These are phyloP conservation scores for Jackrogersella multiformis DNA, from an alignment of 495 filamentous ascomycete species.

Conservation along the genomic window DNA sequence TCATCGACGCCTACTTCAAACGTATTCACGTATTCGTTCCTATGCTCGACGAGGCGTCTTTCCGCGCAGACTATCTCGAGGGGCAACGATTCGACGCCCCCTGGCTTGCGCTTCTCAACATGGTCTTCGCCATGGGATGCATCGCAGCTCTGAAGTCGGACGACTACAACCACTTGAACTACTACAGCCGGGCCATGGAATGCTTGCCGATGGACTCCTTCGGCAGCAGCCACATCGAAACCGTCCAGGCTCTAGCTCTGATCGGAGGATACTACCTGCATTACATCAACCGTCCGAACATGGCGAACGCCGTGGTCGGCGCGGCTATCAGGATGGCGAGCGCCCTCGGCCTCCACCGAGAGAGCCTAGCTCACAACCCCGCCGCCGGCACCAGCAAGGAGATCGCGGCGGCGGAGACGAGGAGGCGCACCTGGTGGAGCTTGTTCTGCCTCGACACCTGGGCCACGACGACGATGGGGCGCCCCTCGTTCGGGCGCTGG, in stretches of 20 bases:
- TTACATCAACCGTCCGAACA: constrained; percentile 80
- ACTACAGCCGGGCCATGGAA: constrained; percentile 75
- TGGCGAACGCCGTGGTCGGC: constrained; percentile 73
- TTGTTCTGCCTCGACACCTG: constrained; percentile 83
- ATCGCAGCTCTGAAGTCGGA: constrained; percentile 75
- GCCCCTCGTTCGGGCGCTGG: constrained; percentile 79
- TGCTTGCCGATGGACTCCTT: constrained; percentile 73
- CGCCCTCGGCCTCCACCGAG: constrained; percentile 78
- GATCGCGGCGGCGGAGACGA: constrained; percentile 67
- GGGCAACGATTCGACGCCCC: constrained; percentile 72
- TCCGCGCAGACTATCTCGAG: constrained; percentile 75
- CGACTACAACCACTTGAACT: constrained; percentile 75
- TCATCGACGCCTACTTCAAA: constrained; percentile 82
- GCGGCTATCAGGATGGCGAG: constrained; percentile 75
- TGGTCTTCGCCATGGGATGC: constrained; percentile 81
- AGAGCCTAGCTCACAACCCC: constrained; percentile 66
- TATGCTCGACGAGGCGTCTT: constrained; percentile 78
- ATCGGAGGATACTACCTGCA: constrained; percentile 83
- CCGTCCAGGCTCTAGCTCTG: constrained; percentile 73
- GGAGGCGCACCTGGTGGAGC: constrained; percentile 81
- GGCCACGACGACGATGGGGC: constrained; percentile 78
- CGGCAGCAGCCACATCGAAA: constrained; percentile 74
- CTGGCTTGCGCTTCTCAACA: constrained; percentile 81
- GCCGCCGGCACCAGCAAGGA: constrained; percentile 54
- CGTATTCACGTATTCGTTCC: constrained; percentile 79